Conservation (phyloP, 2,329 filamentous ascomycete species). For the Fusarium musae region DNA sequence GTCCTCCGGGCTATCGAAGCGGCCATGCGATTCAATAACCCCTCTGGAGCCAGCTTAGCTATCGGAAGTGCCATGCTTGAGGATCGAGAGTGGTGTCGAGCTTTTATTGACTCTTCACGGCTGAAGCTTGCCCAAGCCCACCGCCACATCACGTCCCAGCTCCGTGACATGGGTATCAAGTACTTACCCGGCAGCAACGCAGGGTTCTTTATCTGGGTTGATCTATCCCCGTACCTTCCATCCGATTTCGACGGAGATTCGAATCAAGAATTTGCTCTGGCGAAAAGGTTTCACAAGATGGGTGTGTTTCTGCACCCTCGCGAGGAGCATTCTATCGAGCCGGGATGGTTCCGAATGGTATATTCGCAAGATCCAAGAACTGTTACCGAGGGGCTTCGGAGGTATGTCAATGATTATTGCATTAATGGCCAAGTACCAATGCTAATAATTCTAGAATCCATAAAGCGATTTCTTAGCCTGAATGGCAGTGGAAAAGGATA, state of each 20-base stretch:
- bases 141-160: slow-evolving; percentile 49
- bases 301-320: slow-evolving; percentile 63
- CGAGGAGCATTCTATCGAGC: slow-evolving; percentile 56
- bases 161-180: slow-evolving; percentile 55
- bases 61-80: slow-evolving; percentile 58
- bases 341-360: slow-evolving; percentile 66
- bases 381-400: slow-evolving; percentile 52
- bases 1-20: slow-evolving; percentile 51
- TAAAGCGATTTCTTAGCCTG: slow-evolving; percentile 16
- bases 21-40: slow-evolving; percentile 59
- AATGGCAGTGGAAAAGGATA: not conserved
- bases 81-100: slow-evolving; percentile 56
- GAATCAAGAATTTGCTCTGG: slow-evolving; percentile 57
- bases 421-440: not conserved
- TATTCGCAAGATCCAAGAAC: slow-evolving; percentile 55
- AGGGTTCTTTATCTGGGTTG: slow-evolving; percentile 67
- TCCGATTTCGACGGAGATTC: slow-evolving; percentile 41
- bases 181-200: slow-evolving; percentile 62
- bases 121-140: slow-evolving; percentile 54
- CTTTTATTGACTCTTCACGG: slow-evolving; percentile 56
- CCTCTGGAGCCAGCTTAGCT: slow-evolving; percentile 57
- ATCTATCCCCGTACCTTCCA: slow-evolving; percentile 59
- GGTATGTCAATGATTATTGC: slow-evolving; percentile 39
- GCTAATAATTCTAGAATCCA: slow-evolving; percentile 30
- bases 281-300: slow-evolving; percentile 54